Evolutionary conservation across 441 rosid species (phyloP).

Genomic region (Monsonia emarginata): DNA sequence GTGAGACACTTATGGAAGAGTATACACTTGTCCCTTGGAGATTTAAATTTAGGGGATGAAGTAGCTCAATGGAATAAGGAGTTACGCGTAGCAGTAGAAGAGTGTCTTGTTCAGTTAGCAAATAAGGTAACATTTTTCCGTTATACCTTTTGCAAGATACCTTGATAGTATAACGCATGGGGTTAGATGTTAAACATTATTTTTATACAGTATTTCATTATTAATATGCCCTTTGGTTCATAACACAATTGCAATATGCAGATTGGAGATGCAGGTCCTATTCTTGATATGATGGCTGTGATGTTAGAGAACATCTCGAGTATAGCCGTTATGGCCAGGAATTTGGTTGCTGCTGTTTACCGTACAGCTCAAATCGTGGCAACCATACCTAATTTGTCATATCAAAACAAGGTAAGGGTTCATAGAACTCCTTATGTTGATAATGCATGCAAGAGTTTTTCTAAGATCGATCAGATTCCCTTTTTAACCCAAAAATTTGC

Average conservation of each 20-base stretch:
- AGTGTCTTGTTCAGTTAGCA: slow-evolving; percentile 66
- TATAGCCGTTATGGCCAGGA: slow-evolving; percentile 59
- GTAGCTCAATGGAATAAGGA: slow-evolving; percentile 44
- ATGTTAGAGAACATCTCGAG: slow-evolving; percentile 86
- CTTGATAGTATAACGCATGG: not conserved
- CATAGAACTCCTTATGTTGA: not conserved
- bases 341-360: slow-evolving; percentile 65
- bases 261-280: slow-evolving; percentile 94
- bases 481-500: not conserved
- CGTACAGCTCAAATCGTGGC: slow-evolving; percentile 86
- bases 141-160: not conserved
- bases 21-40: slow-evolving; percentile 70
- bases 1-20: slow-evolving; percentile 72
- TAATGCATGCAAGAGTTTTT: slow-evolving; percentile 1
- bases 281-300: slow-evolving; percentile 79
- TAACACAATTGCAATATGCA: slow-evolving; percentile 12
- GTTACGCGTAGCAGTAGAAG: slow-evolving; percentile 61
- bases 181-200: not conserved
- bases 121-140: slow-evolving; percentile 41
- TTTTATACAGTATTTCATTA: not conserved
- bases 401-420: slow-evolving; percentile 64
- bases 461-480: slow-evolving; percentile 1
- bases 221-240: not conserved
- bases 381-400: slow-evolving; percentile 62
- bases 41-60: slow-evolving; percentile 51